A percentile compares a stretch with the other conserved stretches of the same genome.
Evolutionary conservation across 805 yeast genomes (phyloP).

Genomic region (Candida suzukii): DNA sequence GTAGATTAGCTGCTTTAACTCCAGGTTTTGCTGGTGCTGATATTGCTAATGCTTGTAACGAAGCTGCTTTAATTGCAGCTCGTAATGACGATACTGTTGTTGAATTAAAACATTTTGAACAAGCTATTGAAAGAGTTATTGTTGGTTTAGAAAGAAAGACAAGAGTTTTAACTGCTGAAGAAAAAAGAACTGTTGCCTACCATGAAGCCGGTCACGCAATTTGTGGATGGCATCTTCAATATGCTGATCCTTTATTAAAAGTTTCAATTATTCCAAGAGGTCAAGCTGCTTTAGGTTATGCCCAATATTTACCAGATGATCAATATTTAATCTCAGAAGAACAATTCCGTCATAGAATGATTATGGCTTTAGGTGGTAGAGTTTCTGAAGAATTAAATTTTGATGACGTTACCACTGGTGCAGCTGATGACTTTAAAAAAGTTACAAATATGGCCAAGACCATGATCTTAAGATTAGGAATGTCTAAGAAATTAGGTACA

Average conservation of each 20-base stretch:
- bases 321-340: conserved; percentile 69
- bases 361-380: conserved; percentile 92
- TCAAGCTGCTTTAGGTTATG: conserved; percentile 92
- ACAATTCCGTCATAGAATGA: conserved; percentile 77
- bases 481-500: conserved; percentile 83
- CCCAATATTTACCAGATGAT: conserved; percentile 90
- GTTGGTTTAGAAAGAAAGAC: conserved; percentile 91
- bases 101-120: conserved; percentile 70
- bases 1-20: conserved; percentile 83
- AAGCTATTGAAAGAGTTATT: conserved; percentile 88
- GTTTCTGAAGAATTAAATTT: conserved; percentile 89
- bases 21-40: conserved; percentile 97
- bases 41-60: conserved; percentile 90
- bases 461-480: conserved; percentile 85
- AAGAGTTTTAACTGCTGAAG: conserved; percentile 69
- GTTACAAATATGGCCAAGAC: conserved; percentile 83
- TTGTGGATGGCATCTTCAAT: conserved; percentile 86
- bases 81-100: conserved; percentile 61
- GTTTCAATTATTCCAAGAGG: conserved; percentile 96
- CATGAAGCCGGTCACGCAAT: conserved; percentile 98
- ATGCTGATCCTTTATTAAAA: conserved; percentile 85
- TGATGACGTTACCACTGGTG: conserved; percentile 84
- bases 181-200: conserved; percentile 80
- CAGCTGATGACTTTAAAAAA: conserved; percentile 87
- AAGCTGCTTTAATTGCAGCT: conserved; percentile 91